Evolutionary conservation across 176 grass and related monocot species (phyloP).

Genomic region (Oryza australiensis): DNA sequence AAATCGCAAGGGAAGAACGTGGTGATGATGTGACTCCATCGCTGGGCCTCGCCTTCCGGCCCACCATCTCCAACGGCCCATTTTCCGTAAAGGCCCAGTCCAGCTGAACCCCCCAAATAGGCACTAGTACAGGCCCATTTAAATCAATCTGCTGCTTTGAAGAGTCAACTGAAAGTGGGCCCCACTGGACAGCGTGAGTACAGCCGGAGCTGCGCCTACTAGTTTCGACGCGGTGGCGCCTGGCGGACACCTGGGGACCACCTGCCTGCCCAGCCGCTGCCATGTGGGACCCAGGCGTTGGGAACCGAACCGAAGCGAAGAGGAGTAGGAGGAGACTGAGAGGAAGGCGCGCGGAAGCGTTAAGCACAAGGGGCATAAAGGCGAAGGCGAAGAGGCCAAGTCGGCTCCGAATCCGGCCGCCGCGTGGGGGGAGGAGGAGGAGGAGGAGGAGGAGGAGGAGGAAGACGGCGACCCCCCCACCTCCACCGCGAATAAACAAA

Average conservation of each 20-base stretch:
- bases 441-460: neutral
- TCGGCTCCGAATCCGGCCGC: conserved; percentile 17
- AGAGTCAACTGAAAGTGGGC: conserved; percentile 10
- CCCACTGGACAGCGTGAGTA: neutral
- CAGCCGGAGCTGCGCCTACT: neutral
- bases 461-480: neutral
- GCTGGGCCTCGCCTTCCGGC: neutral
- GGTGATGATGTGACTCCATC: neutral
- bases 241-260: neutral
- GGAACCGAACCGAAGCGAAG: too few relatives aligned
- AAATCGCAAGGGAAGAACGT: neutral
- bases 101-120: too few relatives aligned
- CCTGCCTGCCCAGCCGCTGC: neutral
- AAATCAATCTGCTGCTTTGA: neutral
- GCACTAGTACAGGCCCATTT: neutral
- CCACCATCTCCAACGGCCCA: neutral
- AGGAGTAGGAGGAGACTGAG: too few relatives aligned
- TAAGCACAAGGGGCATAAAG: conserved; percentile 35
- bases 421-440: conserved; percentile 22
- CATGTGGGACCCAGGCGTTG: neutral
- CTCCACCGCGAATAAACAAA: neutral
- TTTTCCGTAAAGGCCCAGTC: too few relatives aligned
- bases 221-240: too few relatives aligned
- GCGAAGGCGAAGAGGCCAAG: neutral
- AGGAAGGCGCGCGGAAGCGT: neutral